Conservation (phyloP, 306 rosid genomes). For the Gleditsia sinensis region DNA sequence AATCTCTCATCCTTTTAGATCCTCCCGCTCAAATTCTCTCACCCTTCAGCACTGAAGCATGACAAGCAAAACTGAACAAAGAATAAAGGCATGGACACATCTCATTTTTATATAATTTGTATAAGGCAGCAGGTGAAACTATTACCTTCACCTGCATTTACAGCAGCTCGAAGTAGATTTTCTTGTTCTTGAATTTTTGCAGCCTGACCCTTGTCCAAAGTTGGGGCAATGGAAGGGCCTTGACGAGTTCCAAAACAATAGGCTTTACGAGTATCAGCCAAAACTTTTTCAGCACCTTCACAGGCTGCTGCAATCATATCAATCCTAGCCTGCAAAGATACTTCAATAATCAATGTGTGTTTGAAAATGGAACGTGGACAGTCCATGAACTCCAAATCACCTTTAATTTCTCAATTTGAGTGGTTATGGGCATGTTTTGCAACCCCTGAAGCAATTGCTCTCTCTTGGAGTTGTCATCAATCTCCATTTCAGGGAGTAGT, state of each 20-base stretch:
- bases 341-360: neutral
- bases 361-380: neutral
- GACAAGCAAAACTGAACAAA: neutral
- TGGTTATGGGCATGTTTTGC: slow-evolving; percentile 74
- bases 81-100: neutral
- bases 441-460: slow-evolving; percentile 83
- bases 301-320: slow-evolving; percentile 93
- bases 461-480: slow-evolving; percentile 69
- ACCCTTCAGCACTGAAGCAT: neutral
- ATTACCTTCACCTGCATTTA: slow-evolving; percentile 77
- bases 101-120: neutral
- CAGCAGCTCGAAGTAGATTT: slow-evolving; percentile 86
- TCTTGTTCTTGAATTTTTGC: slow-evolving; percentile 96
- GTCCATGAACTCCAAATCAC: slow-evolving; percentile 38
- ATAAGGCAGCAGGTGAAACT: slow-evolving; percentile 1
- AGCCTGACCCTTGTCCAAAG: slow-evolving; percentile 92
- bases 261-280: slow-evolving; percentile 95
- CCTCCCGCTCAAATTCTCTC: neutral
- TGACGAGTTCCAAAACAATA: slow-evolving; percentile 89
- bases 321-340: slow-evolving; percentile 61
- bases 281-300: slow-evolving; percentile 88
- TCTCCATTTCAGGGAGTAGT: slow-evolving; percentile 92
- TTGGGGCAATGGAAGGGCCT: slow-evolving; percentile 73
- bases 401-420: slow-evolving; percentile 83
- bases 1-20: neutral